Evolutionary conservation across 352 stramenopile genomes (phyloP), one percentile per base, ranked within the genome.

Genomic region (Phytopythium kandeliae): DNA sequence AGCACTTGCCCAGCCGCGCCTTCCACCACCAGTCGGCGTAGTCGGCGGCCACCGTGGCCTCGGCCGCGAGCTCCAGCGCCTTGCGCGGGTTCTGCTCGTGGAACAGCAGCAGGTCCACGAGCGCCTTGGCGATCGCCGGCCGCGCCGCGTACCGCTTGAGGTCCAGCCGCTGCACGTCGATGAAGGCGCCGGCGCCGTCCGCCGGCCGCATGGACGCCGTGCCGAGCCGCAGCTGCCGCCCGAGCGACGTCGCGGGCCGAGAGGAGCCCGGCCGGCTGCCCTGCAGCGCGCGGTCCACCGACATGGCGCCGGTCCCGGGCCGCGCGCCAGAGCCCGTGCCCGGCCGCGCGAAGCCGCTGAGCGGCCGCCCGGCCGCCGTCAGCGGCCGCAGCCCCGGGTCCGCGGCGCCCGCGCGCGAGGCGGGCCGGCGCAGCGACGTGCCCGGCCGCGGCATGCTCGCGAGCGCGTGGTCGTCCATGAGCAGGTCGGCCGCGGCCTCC

Each of bases 1-100:
- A 97, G 68, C 89, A 97, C 60, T 97, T 97, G 34, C 89, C 92
- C 17, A 98, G 60, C 10, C 89, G 74, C n/a, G 80, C 76, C 58
- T 98, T 98, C 92, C 92, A 98, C 86, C 87, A 98, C 92, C 92
- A 98, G 63, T 96, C 86, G 59, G 96, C 92, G 62, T 92, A 97
- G 35, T 95, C 85, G 4, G 71, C 74, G 7, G 71, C 83, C 21
- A 92, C 78, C 0, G 89, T 97, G 16, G 85, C 92, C 55, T 97
- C 89, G 3, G 90, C 86, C 24, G 87, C 89, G 10, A 98, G 74
- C 61, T 97, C 90, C 9, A 98, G 67, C 8, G 89, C 92, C 49
- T 96, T 97, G 42, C 89, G 67, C 4, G 89, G 79, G 55, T 98
- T 98, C 60, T 96, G 85, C 46, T 97, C 91, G 33, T 96, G 84